These are phyloP conservation scores for Apiospora pterosperma DNA, from an alignment of 2,329 filamentous ascomycete genomes.

Conservation along the genomic window DNA sequence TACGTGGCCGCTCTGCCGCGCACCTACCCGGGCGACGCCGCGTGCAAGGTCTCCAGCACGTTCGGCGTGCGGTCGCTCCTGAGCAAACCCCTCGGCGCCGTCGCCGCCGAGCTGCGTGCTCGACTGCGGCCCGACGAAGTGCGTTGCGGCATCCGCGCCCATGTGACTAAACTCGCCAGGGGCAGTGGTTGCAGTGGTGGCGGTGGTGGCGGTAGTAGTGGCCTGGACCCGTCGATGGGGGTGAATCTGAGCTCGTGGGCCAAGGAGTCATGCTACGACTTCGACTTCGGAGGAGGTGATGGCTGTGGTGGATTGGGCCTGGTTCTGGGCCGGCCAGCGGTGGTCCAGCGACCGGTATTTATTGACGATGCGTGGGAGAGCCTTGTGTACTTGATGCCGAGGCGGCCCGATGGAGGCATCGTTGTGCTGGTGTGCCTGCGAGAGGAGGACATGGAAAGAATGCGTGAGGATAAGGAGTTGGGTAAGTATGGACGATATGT, in stretches of 20 bases:
- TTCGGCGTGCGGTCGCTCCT: slow-evolving; percentile 25
- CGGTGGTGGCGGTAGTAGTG: slow-evolving; percentile 26
- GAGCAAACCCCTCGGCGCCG: slow-evolving; percentile 26
- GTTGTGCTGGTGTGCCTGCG: slow-evolving; percentile 40
- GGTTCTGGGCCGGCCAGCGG: slow-evolving; percentile 41
- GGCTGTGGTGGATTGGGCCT: not conserved
- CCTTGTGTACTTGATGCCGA: slow-evolving; percentile 48
- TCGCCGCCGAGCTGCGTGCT: slow-evolving; percentile 36
- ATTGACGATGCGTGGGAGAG: slow-evolving; percentile 36
- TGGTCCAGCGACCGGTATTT: slow-evolving; percentile 46
- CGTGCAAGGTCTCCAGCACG: slow-evolving; percentile 41
- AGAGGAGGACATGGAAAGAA: slow-evolving; percentile 42
- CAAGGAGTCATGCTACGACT: slow-evolving; percentile 38
- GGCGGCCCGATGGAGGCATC: slow-evolving; percentile 37
- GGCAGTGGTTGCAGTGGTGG: not conserved
- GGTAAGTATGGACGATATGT: slow-evolving; percentile 32
- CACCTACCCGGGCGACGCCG: slow-evolving; percentile 44
- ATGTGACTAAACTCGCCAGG: slow-evolving; percentile 36
- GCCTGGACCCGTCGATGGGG: slow-evolving; percentile 33
- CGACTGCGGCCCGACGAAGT: slow-evolving; percentile 30
- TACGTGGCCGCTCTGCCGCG: slow-evolving; percentile 34
- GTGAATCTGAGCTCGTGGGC: slow-evolving; percentile 54
- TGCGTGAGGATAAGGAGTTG: slow-evolving; percentile 42
- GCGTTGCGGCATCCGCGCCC: slow-evolving; percentile 30
- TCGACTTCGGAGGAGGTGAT: slow-evolving; percentile 37